Evolutionary conservation across 2,329 filamentous ascomycete species (phyloP).

Genomic region (Colletotrichum destructivum): DNA sequence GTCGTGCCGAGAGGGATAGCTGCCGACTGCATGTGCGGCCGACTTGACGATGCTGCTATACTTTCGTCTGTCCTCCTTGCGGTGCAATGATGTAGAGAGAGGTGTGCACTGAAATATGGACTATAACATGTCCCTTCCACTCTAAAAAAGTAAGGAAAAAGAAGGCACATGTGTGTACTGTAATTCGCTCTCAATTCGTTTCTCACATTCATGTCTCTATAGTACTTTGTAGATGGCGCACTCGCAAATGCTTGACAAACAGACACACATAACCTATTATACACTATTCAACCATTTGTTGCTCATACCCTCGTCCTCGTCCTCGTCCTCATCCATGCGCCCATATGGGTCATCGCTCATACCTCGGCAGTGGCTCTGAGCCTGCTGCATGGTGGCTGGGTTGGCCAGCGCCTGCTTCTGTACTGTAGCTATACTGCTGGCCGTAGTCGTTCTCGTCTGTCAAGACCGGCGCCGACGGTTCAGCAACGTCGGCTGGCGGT

Average conservation of each 20-base stretch:
- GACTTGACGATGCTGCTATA: neutral
- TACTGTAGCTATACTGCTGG: constrained; percentile 46
- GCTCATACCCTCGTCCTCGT: constrained; percentile 21
- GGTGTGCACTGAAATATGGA: too few relatives aligned
- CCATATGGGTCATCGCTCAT: constrained; percentile 50
- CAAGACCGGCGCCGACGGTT: constrained; percentile 73
- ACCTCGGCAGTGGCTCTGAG: constrained; percentile 53
- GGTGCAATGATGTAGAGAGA: too few relatives aligned
- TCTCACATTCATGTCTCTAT: constrained; percentile 37
- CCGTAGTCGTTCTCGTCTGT: constrained; percentile 69
- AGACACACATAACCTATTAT: constrained; percentile 30
- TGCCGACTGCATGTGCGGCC: constrained; percentile 10
- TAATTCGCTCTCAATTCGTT: constrained; percentile 37
- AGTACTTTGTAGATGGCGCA: constrained; percentile 38
- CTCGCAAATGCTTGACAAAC: constrained; percentile 34
- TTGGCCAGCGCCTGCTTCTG: constrained; percentile 30
- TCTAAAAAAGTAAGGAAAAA: neutral
- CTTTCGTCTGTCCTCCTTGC: neutral
- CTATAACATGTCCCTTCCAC: too few relatives aligned
- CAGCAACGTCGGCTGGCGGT: constrained; percentile 47
- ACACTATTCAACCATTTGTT: constrained; percentile 36
- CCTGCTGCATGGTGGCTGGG: constrained; percentile 27
- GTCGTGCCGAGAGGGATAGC: constrained; percentile 34
- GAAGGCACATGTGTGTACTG: constrained; percentile 27
- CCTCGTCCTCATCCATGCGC: neutral